Conservation (phyloP, 768 basidiomycete species). For the Lactarius trivialis region DNA sequence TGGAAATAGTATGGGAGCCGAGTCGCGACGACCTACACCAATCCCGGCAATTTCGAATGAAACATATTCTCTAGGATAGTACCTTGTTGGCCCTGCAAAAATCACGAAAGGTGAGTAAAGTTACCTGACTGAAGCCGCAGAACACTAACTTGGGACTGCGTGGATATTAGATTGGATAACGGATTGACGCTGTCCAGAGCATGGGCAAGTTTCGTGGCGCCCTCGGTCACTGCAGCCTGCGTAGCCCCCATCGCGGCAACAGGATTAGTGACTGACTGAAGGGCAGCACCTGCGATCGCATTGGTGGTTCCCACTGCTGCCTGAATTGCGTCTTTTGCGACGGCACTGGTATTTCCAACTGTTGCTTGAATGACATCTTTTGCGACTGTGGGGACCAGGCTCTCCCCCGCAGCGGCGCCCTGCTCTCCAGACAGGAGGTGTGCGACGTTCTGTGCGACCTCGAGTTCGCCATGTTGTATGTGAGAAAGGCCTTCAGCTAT, state of each 20-base stretch:
- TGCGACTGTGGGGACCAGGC: background rate
- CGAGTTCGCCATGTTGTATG: background rate
- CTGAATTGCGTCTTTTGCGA: background rate
- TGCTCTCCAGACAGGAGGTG: background rate
- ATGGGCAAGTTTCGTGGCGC: background rate
- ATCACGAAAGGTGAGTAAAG: background rate
- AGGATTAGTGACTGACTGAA: background rate
- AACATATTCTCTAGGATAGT: background rate
- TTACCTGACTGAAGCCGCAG: background rate
- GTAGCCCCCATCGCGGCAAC: background rate
- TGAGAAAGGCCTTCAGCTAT: background rate
- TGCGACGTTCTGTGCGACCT: background rate
- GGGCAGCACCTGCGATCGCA: background rate
- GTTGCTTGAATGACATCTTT: background rate
- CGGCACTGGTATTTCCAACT: background rate
- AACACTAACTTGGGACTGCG: background rate
- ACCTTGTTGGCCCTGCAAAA: background rate
- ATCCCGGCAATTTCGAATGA: constrained; percentile 7
- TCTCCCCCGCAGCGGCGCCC: background rate
- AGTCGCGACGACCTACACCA: background rate
- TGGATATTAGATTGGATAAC: background rate
- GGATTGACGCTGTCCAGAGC: background rate
- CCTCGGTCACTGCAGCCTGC: background rate
- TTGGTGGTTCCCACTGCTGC: background rate
- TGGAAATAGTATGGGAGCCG: background rate